phyloP scores from a whole-genome alignment of 495 filamentous ascomycete species.

The Annulohypoxylon moriforme region DNA sequence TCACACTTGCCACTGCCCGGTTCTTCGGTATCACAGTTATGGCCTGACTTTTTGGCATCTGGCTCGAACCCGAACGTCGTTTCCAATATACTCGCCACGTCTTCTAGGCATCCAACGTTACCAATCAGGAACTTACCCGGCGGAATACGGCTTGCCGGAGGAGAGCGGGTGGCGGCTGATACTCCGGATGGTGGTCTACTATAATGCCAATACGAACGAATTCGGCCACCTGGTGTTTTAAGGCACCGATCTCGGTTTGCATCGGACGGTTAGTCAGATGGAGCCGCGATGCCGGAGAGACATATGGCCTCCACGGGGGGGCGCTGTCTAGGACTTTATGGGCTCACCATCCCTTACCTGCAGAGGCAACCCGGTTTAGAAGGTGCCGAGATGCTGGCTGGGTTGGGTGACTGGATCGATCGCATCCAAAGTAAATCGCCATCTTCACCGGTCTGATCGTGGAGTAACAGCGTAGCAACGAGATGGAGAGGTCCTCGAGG shows the following conservation, averaged over 20 bases:
- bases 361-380: background rate
- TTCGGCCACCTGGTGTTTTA: background rate
- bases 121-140: slow-evolving; percentile 6
- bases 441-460: slow-evolving; percentile 21
- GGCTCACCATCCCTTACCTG: slow-evolving; percentile 6
- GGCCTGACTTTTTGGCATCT: background rate
- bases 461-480: slow-evolving; percentile 15
- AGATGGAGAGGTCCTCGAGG: background rate
- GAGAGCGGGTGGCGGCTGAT: background rate
- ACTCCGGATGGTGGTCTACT: background rate
- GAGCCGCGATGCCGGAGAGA: background rate
- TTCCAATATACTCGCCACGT: background rate
- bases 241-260: slow-evolving; percentile 9
- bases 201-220: slow-evolving; percentile 1
- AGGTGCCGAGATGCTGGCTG: slow-evolving; percentile 15
- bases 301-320: background rate
- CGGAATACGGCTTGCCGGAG: slow-evolving; percentile 3
- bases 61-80: background rate
- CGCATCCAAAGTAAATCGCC: slow-evolving; percentile 13
- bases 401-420: slow-evolving; percentile 18
- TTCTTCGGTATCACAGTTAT: background rate
- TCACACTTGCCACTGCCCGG: slow-evolving; percentile 1
- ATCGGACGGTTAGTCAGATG: slow-evolving; percentile 6
- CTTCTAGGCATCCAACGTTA: background rate
- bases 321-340: background rate